Conservation (phyloP, 139 green algal species). For the Astrephomene gubernaculifera region DNA sequence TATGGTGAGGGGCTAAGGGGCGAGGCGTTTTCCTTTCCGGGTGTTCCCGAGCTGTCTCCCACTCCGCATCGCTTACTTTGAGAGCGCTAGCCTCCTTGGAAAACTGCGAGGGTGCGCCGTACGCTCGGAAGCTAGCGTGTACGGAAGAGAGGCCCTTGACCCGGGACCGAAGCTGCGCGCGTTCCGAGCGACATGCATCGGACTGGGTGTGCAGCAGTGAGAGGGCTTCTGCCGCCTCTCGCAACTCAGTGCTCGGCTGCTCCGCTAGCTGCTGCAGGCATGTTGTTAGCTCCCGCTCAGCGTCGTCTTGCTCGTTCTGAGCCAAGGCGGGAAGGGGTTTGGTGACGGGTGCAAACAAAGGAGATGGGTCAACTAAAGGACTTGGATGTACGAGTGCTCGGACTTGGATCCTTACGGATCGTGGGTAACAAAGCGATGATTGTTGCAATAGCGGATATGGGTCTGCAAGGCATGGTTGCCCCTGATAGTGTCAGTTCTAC, state of each 20-base stretch:
- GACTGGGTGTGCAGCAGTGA: background rate
- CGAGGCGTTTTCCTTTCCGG: too few species aligned
- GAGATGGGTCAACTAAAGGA: too few species aligned
- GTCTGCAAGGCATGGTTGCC: too few species aligned
- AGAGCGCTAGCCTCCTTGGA: background rate
- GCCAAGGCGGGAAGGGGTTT: too few species aligned
- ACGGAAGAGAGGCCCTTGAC: background rate
- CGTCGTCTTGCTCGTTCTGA: slow-evolving; percentile 2
- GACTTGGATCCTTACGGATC: too few species aligned
- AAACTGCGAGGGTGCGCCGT: background rate
- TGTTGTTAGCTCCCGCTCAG: background rate
- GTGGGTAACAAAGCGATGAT: too few species aligned
- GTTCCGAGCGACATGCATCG: slow-evolving; percentile 7
- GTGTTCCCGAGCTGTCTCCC: too few species aligned
- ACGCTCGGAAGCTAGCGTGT: slow-evolving; percentile 10
- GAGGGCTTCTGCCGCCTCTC: background rate
- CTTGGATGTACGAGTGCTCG: too few species aligned
- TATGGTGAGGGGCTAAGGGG: too few species aligned
- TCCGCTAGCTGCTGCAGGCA: slow-evolving; percentile 7
- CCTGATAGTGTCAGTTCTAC: too few species aligned
- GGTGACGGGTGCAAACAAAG: too few species aligned
- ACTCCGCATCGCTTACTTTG: background rate
- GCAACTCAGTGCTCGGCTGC: background rate
- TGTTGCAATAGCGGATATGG: too few species aligned
- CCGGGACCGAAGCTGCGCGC: background rate